Evolutionary conservation across 202 grass and related monocot species (phyloP), one percentile per base, ranked within the genome.

Genomic region (Bolboschoenoplectus hybrid): DNA sequence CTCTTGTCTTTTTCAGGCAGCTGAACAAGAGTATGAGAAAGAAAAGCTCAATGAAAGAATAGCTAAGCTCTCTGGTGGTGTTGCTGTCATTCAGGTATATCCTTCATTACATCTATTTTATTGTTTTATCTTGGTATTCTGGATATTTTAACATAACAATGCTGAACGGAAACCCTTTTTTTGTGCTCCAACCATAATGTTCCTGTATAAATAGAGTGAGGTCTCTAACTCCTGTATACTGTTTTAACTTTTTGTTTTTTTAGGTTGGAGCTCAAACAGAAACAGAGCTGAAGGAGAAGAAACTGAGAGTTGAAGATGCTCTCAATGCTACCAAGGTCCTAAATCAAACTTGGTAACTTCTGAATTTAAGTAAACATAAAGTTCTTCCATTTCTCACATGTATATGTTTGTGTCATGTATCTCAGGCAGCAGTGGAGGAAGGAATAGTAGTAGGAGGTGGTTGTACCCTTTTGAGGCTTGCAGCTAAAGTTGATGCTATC

Each of bases 251-350:
- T 26, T 26, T 26, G 26, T 26, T 26, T 71, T 52, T 39, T 45
- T 80, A 99, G 93, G 97, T 99, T 75, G 97, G 97, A 88, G 97
- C 97, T 83, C 97, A 99, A 92, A 99, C 97, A 67, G 97, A 99
- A 84, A 97, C 93, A 51, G 97, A 99, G 67, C 75, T 99, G 55
- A 99, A 99, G 71, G 97, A 99, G 91, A 99, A 99, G 75, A 99
- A 97, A 88, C 84, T 99, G 93, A 94, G 97, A 91, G 97, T 99
- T 86, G 97, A 99, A 91, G 97, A 99, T 99, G 97, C 97, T 80
- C 89, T 99, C 63, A 99, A 99, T 63, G 97, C 97, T 69, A 99
- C 97, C 64, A 99, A 99, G 90, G 97, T 93, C 46, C 61, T 65
- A 84, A 50, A 35, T 82, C 52, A 47, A 79, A 52, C 26, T 6